Base-by-base conservation (phyloP, 495 filamentous ascomycete genomes). In the Durotheca rogersii region DNA sequence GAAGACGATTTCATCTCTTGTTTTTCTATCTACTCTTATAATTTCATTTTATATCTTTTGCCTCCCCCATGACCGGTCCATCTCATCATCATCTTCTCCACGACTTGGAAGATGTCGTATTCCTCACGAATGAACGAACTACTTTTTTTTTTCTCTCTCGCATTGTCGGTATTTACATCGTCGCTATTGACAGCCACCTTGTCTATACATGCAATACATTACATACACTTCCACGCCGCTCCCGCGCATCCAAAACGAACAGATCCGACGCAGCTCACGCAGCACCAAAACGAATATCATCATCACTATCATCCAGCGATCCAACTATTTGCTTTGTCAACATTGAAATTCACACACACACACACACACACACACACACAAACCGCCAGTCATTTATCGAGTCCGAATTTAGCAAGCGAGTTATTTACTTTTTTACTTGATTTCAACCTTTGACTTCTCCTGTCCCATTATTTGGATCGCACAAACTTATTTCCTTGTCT, bases 341-440 rank as follows among this genome's bases (percentile, higher is more conserved):
- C 42, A 25, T 51, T 32, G 47, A n/a, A n/a, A n/a, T n/a, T n/a
- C n/a, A n/a, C n/a, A n/a, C n/a, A n/a, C n/a, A n/a, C n/a, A n/a
- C n/a, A n/a, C n/a, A n/a, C n/a, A n/a, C n/a, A n/a, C n/a, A n/a
- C n/a, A n/a, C n/a, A n/a, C n/a, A n/a, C n/a, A n/a, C n/a, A n/a
- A n/a, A 20, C 47, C 30, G 18, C 51, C 56, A 54, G 49, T 58
- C 36, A 61, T 67, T 61, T 61, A 46, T 51, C 64, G 59, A 67
- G 52, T 66, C 43, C 47, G 61, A 45, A 44, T 41, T 58, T 58
- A 65, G 67, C 64, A 56, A 70, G 66, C 69, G 56, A 72, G 71
- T 67, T 44, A 73, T 68, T 70, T 62, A 72, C 67, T 70, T 62
- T 73, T 65, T 60, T 66, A 63, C 50, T 65, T 69, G 67, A 48